These are phyloP conservation scores for Chlorella sp. DNA, from an alignment of 139 green algal species.

Conservation along the genomic window DNA sequence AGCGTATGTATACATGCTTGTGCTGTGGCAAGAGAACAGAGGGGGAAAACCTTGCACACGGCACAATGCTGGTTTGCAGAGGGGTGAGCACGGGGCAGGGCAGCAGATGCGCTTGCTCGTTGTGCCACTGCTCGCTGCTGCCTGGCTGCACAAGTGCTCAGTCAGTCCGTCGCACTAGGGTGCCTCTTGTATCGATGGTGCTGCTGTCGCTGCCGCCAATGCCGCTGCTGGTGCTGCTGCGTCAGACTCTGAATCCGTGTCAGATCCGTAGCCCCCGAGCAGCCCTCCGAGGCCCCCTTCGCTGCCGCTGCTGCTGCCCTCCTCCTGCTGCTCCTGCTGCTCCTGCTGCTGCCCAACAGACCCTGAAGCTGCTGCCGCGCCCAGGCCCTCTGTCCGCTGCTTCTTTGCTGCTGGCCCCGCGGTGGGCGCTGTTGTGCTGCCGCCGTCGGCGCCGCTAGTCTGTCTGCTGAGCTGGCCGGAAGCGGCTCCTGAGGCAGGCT, in stretches of 20 bases:
- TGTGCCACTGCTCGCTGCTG: too few species aligned
- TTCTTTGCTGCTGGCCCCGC: background rate
- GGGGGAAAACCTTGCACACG: too few species aligned
- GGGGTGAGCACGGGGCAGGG: too few species aligned
- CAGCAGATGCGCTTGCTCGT: too few species aligned
- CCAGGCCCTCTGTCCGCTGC: background rate
- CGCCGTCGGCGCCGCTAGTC: too few species aligned
- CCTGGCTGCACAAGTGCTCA: too few species aligned
- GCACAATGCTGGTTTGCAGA: too few species aligned
- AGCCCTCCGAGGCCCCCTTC: slow-evolving; percentile 20
- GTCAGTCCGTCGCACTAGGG: too few species aligned
- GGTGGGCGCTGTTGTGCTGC: background rate
- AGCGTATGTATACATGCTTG: too few species aligned
- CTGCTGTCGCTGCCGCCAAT: background rate
- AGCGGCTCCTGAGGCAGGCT: background rate
- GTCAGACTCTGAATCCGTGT: background rate
- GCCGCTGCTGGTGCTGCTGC: background rate
- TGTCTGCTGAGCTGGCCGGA: background rate
- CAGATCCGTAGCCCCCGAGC: slow-evolving; percentile 18
- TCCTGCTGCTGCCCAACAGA: background rate
- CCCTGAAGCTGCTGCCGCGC: background rate
- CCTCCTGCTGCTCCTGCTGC: background rate
- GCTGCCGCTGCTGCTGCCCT: background rate
- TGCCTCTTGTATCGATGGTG: too few species aligned
- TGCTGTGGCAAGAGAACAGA: too few species aligned